Percentiles rank a stretch among this genome's conserved stretches.
Conservation (phyloP, 257 asterid species). For the Salvia hispanica region DNA sequence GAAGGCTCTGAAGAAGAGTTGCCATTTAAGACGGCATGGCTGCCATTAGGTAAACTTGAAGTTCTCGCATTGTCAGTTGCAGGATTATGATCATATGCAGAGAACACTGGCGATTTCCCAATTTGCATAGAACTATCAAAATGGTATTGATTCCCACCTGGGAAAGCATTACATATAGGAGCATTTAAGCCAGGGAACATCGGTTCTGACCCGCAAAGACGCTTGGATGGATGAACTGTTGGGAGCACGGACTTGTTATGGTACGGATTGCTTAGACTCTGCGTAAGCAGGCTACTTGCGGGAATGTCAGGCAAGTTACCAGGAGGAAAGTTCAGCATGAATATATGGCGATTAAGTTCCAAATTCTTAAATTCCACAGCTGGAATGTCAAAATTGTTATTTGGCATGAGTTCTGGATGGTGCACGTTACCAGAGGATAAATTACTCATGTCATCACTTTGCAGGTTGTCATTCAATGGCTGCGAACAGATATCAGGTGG, state of each 20-base stretch:
- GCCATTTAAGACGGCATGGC: constrained; percentile 49
- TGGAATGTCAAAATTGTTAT: constrained; percentile 51
- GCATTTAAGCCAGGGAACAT: constrained; percentile 28
- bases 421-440: constrained; percentile 48
- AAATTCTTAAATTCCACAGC: constrained; percentile 48
- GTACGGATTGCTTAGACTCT: constrained; percentile 41
- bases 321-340: constrained; percentile 35
- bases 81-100: constrained; percentile 39
- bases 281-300: constrained; percentile 42
- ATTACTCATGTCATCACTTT: constrained; percentile 42
- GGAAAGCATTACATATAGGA: constrained; percentile 30
- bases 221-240: constrained; percentile 46
- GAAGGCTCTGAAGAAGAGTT: constrained; percentile 48
- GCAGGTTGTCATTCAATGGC: constrained; percentile 51
- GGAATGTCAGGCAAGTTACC: constrained; percentile 54
- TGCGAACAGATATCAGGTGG: constrained; percentile 66
- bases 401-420: constrained; percentile 50
- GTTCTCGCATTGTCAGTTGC: constrained; percentile 29
- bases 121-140: constrained; percentile 35
- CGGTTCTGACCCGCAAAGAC: constrained; percentile 45
- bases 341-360: constrained; percentile 41
- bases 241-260: constrained; percentile 39
- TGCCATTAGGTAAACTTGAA: constrained; percentile 40
- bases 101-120: constrained; percentile 34
- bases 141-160: constrained; percentile 38